A percentile compares a stretch with the other conserved stretches of the same genome.
Evolutionary conservation across 2,329 filamentous ascomycete species (phyloP).

Genomic region (Fusarium sp.): DNA sequence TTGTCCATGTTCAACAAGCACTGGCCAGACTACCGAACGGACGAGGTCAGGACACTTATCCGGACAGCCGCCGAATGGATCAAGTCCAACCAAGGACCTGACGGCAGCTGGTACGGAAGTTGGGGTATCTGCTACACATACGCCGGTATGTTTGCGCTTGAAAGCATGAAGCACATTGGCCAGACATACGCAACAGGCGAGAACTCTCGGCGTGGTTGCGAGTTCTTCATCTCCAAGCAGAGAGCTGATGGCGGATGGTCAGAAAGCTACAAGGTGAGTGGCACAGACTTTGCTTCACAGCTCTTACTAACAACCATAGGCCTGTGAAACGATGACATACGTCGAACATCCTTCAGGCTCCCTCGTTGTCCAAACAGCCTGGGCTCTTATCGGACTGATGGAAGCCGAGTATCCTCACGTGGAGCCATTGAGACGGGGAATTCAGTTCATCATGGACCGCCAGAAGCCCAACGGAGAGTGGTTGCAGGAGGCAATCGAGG

Average conservation of each 20-base stretch:
- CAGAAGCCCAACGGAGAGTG: conserved; percentile 93
- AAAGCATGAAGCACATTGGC: conserved; percentile 82
- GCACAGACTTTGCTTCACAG: neutral
- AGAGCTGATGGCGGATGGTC: conserved; percentile 94
- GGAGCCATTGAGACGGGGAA: conserved; percentile 75
- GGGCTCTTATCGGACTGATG: conserved; percentile 84
- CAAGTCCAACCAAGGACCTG: conserved; percentile 76
- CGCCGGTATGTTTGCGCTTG: conserved; percentile 93
- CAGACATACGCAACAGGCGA: conserved; percentile 82
- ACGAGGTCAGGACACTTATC: conserved; percentile 80
- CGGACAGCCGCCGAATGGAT: conserved; percentile 82
- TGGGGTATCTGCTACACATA: conserved; percentile 99
- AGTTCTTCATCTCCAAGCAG: conserved; percentile 87
- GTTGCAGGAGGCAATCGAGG: conserved; percentile 94
- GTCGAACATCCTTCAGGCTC: conserved; percentile 77
- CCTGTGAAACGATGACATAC: conserved; percentile 81
- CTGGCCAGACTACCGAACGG: conserved; percentile 81
- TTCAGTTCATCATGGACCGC: conserved; percentile 83
- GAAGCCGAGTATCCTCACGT: conserved; percentile 83
- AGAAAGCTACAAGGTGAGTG: conserved; percentile 80
- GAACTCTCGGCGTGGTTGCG: conserved; percentile 77
- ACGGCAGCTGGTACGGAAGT: conserved; percentile 97
- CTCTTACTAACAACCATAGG: conserved; percentile 53
- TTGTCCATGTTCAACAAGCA: conserved; percentile 82
- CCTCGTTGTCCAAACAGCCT: conserved; percentile 94